Base-by-base conservation (phyloP, 345 rosid species). In the Acer negundo region DNA sequence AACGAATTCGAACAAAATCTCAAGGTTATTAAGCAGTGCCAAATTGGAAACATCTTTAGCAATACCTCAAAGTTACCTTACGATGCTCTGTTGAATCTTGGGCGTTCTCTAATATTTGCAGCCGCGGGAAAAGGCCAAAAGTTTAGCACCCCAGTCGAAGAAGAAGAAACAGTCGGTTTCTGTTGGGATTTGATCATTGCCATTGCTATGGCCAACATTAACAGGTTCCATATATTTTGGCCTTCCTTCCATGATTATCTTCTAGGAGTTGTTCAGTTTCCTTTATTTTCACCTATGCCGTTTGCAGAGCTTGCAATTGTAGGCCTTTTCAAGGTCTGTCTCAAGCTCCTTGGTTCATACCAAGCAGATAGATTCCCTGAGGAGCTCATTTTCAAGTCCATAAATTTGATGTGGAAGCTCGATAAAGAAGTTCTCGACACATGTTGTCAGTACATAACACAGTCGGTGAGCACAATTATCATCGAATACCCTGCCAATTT, bases 111-210 rank as follows among this genome's bases (percentile, higher is more conserved):
- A 13, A 93, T 95, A 73, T 95, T 89, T 62, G 94, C 99, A 15
- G 97, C 98, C 2, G 99, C 90, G 0, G 99, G 99, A 11, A 92
- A 91, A 82, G 99, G 98, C 73, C 99, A 95, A 62, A 93, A 93
- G 81, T 93, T 96, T 72, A 94, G 93, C 80, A 94, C 99, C 0
- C 90, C 95, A 1, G 77, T 87, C 24, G 99, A 96, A 74, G 99
- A 94, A 49, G 98, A 94, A 86, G 99, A 92, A 77, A 88, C 98
- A 0, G 91, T 91, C 1, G 90, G 84, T 1, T 92, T 96, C 78
- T 89, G 95, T 49, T 96, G 98, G 98, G 99, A 94, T 72, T 78
- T 96, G 67, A 79, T 94, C 72, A 82, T 73, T 16, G 76, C 82
- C 38, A 79, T 92, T 73, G 53, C 93, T 0, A 66, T 86, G 51